A percentile compares a stretch with the other conserved stretches of the same genome.
Conservation (phyloP, 257 asterid genomes). For the Nicotiana tomentosiformis region DNA sequence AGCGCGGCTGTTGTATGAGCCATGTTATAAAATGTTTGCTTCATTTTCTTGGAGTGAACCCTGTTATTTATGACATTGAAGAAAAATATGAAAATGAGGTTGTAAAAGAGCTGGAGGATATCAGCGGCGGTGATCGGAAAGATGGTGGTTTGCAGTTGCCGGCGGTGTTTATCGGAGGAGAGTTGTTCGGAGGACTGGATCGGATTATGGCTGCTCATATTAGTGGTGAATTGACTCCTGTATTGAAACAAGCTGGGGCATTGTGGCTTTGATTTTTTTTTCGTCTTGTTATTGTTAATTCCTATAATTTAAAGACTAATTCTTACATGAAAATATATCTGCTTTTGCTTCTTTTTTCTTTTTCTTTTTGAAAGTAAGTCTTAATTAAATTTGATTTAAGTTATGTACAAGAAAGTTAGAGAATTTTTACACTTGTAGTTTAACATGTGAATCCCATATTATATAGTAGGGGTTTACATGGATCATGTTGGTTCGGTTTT, state of each 20-base stretch:
- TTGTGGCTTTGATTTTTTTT: constrained; percentile 42
- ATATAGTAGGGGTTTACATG: no score
- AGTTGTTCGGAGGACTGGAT: constrained; percentile 70
- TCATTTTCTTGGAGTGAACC: constrained; percentile 46
- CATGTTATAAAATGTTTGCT: constrained; percentile 44
- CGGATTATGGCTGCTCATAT: constrained; percentile 57
- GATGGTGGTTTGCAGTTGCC: constrained; percentile 29
- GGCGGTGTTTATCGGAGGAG: constrained; percentile 53
- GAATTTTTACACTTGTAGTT: no score
- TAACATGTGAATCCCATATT: no score
- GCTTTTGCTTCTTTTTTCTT: background rate
- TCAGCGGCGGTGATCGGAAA: constrained; percentile 1
- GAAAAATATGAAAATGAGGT: constrained; percentile 30
- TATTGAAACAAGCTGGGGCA: constrained; percentile 59
- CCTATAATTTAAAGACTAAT: background rate
- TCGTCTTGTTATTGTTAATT: background rate
- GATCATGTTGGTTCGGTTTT: no score
- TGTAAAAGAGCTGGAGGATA: constrained; percentile 16
- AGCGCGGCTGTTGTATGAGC: constrained; percentile 42
- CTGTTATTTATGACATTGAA: constrained; percentile 41
- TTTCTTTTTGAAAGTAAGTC: no score
- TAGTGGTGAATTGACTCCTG: constrained; percentile 58
- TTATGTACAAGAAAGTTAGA: no score
- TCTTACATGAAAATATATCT: no score
- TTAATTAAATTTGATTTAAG: no score